Conservation (phyloP, 805 yeast species). For the Ogataea trehalophila region DNA sequence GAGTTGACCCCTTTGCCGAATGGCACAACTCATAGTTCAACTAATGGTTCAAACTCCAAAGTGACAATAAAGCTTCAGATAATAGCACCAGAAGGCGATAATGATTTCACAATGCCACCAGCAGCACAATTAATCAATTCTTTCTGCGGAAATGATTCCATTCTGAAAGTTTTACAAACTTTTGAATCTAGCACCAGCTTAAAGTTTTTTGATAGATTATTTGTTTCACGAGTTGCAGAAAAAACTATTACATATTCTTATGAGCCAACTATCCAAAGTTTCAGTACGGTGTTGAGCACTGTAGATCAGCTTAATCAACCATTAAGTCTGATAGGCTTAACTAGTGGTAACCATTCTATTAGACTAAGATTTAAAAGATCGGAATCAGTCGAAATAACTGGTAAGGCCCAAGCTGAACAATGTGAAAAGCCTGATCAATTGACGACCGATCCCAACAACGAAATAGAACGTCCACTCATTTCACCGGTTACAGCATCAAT, state of each 20-base stretch:
- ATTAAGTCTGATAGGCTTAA: conserved; percentile 23
- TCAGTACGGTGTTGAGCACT: conserved; percentile 15
- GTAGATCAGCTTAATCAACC: conserved; percentile 17
- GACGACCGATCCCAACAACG: background rate
- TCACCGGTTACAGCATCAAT: no score
- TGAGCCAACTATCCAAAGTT: conserved; percentile 23
- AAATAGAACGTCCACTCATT: no score
- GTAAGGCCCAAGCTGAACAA: background rate
- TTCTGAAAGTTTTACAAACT: conserved; percentile 12
- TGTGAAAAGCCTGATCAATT: background rate
- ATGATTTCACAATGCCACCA: conserved; percentile 8
- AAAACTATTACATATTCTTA: conserved; percentile 4
- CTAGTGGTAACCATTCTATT: conserved; percentile 23
- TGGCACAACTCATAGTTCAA: background rate
- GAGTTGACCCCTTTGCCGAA: conserved; percentile 16
- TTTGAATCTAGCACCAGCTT: conserved; percentile 11
- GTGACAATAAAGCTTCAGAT: conserved; percentile 23
- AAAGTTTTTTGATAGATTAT: conserved; percentile 6
- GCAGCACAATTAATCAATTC: conserved; percentile 10
- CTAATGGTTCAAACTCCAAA: background rate
- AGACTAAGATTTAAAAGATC: conserved; percentile 21
- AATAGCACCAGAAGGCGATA: conserved; percentile 14
- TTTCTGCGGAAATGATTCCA: conserved; percentile 6
- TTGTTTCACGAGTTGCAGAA: background rate
- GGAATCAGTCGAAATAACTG: background rate